Conservation (phyloP, 305 asterid species). For the Striga hermonthica region DNA sequence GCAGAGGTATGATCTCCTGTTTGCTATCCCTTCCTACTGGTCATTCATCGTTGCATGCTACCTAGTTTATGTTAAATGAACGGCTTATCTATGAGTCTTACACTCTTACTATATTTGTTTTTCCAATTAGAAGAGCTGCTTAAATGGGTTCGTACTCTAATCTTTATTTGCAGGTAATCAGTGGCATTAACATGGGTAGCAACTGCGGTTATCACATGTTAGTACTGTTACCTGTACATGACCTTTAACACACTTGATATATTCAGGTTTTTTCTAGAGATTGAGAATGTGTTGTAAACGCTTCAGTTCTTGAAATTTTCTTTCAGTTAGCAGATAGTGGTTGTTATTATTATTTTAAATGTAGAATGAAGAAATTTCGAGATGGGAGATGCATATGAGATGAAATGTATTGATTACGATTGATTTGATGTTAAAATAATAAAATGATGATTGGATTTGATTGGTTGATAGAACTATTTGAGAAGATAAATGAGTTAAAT, state of each 20-base stretch:
- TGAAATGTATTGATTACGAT: too few species aligned
- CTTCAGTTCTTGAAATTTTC: neutral
- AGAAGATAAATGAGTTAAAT: too few species aligned
- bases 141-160: constrained; percentile 23
- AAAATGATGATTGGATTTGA: neutral
- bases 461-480: constrained; percentile 17
- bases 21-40: constrained; percentile 11
- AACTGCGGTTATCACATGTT: constrained; percentile 82
- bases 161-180: constrained; percentile 61
- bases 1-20: constrained; percentile 21
- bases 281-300: constrained; percentile 28
- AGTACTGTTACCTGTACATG: constrained; percentile 35
- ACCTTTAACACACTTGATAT: constrained; percentile 26
- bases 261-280: constrained; percentile 13
- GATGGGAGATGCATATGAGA: too few species aligned
- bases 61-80: constrained; percentile 11
- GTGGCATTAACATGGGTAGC: constrained; percentile 89
- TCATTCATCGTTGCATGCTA: constrained; percentile 8
- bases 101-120: constrained; percentile 8
- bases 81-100: constrained; percentile 6
- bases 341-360: too few species aligned
- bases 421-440: too few species aligned
- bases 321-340: neutral
- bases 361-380: too few species aligned
- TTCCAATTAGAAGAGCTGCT: constrained; percentile 24